These are phyloP conservation scores for Camellia lanceoleosa DNA, from an alignment of 148 eudicot species.

Conservation along the genomic window DNA sequence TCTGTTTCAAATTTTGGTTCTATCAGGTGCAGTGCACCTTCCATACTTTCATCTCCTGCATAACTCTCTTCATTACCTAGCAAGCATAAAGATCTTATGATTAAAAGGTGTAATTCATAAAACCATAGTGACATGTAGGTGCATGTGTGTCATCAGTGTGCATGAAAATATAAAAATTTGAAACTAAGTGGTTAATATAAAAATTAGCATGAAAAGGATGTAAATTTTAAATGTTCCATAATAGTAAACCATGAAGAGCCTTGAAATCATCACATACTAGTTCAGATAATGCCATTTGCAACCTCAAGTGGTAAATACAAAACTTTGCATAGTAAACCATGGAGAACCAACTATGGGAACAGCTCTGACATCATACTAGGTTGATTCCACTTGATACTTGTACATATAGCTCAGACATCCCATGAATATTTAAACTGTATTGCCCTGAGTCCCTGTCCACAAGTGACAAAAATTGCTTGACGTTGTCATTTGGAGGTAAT, in stretches of 20 bases:
- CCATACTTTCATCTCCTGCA: background rate
- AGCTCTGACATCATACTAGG: background rate
- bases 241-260: no score
- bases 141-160: background rate
- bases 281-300: background rate
- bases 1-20: background rate
- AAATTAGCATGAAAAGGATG: no score
- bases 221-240: no score
- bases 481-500: background rate
- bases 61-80: slow-evolving; percentile 5
- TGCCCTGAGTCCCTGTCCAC: background rate
- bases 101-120: background rate
- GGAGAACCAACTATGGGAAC: background rate
- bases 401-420: background rate
- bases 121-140: background rate
- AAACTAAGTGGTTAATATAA: no score
- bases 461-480: background rate
- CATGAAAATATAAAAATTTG: background rate
- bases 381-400: no score
- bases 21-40: background rate
- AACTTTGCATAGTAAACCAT: background rate
- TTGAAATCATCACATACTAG: background rate
- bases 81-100: background rate
- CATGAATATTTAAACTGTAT: background rate
- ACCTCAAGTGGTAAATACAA: background rate